Evolutionary conservation across 108 stramenopile species (phyloP).

Genomic region (Cyclotella atomus): DNA sequence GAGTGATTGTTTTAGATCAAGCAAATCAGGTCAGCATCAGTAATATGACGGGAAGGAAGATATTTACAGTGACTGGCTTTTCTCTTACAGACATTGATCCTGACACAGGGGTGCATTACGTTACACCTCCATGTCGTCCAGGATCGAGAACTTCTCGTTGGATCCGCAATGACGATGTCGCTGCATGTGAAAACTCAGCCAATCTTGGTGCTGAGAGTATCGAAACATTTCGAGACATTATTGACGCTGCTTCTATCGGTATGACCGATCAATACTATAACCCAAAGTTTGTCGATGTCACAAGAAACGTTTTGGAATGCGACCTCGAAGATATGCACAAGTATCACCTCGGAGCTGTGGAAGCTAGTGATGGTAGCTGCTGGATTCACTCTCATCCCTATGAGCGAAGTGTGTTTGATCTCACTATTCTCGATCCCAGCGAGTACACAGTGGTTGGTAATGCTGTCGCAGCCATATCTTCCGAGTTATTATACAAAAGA

Average conservation of each 20-base stretch:
- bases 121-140: conserved; percentile 18
- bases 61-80: conserved; percentile 18
- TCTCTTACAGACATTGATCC: conserved; percentile 12
- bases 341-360: conserved; percentile 20
- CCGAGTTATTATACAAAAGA: not conserved
- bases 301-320: conserved; percentile 7
- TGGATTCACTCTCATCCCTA: conserved; percentile 42
- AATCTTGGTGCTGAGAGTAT: conserved; percentile 4
- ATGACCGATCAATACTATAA: conserved; percentile 23
- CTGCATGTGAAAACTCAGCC: conserved; percentile 24
- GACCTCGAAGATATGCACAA: conserved; percentile 11
- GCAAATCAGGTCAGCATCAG: conserved; percentile 8
- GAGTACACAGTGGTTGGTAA: conserved; percentile 11
- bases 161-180: conserved; percentile 3
- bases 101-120: conserved; percentile 5
- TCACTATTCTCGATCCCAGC: conserved; percentile 20
- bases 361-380: conserved; percentile 24
- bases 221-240: conserved; percentile 29
- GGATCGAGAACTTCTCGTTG: conserved; percentile 29
- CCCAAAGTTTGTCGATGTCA: conserved; percentile 38
- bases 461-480: not conserved
- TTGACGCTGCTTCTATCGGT: conserved; percentile 2
- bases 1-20: conserved; percentile 14
- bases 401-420: conserved; percentile 37
- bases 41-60: conserved; percentile 12